Evolutionary conservation across 352 stramenopile species (phyloP), one percentile per base, ranked within the genome.

Genomic region (Pythium rhizo-oryzae): DNA sequence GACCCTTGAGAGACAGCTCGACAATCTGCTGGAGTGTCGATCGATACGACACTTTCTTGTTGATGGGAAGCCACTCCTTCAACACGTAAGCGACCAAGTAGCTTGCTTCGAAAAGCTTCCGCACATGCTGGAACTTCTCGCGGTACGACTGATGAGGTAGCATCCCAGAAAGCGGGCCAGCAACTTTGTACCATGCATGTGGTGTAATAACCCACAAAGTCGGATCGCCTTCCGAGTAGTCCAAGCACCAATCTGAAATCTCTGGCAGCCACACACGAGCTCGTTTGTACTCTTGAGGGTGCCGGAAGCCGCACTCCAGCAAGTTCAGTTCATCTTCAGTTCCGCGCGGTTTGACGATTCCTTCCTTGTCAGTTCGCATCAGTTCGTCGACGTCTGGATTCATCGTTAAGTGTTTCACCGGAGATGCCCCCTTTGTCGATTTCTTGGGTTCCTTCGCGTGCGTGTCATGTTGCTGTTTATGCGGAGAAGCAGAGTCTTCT

Each of bases 231-330:
- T 95, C 85, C 19, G 85, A 87, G 60, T 93, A 95, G 52, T 95
- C 87, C n/a, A 95, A 69, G 66, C 87, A 95, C 87, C 87, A 95
- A 62, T 95, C 87, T 8, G 84, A 90, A 59, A 95, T 93, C 71
- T 95, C 85, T 52, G 85, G 85, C 44, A 95, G 78, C 82, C 84
- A 95, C 35, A 95, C 82, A 33, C 87, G 84, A 62, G 78, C 56
- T 23, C 84, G 78, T 18, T 83, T 78, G 64, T 90, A 92, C 15
- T 81, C 74, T 25, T 67, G 25, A 37, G 87, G 87, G 67, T 94
- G 84, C 39, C 87, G 81, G 30, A 93, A 94, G 16, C 84, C 81
- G 50, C 87, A 94, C 49, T 94, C 87, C 72, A 92, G 77, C 61
- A 93, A 61, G 33, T 94, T 92, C 6, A 94, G 69, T 47, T 92